A percentile compares a stretch with the other conserved stretches of the same genome.
phyloP scores from a whole-genome alignment of 75 land plant genomes.

The Adiantum capillusveneris region DNA sequence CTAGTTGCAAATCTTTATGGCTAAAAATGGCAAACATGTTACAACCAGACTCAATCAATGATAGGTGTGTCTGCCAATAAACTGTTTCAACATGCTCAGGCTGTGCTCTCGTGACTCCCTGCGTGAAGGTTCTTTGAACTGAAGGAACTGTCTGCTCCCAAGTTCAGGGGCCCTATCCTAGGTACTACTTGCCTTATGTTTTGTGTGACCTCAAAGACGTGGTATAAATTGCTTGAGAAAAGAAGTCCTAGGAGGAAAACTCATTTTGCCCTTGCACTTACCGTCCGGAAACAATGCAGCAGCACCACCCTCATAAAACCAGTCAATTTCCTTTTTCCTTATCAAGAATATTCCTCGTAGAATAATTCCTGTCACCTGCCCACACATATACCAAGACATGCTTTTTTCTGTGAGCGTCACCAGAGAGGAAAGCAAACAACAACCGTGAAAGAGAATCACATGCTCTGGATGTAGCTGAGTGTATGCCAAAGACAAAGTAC shows the following conservation, averaged over 20 bases:
- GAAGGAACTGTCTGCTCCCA: too few species aligned
- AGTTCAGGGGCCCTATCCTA: too few species aligned
- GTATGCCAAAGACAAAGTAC: conserved; percentile 45
- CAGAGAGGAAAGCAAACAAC: neutral
- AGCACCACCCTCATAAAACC: conserved; percentile 39
- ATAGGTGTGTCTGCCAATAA: too few species aligned
- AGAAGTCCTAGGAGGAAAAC: neutral
- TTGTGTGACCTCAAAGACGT: too few species aligned
- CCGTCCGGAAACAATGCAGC: conserved; percentile 43
- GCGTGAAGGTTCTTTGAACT: too few species aligned
- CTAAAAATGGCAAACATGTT: too few species aligned
- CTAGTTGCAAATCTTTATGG: too few species aligned
- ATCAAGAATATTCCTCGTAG: conserved; percentile 33
- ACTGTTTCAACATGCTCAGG: too few species aligned
- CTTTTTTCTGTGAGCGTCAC: neutral
- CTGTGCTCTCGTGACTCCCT: too few species aligned
- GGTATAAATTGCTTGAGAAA: too few species aligned
- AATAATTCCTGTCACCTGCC: conserved; percentile 30
- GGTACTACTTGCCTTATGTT: too few species aligned
- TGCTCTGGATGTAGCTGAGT: conserved; percentile 27
- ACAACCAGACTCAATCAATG: too few species aligned
- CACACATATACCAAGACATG: neutral
- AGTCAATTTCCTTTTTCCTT: conserved; percentile 35
- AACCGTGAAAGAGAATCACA: conserved; percentile 6
- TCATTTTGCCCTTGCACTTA: conserved; percentile 3